Evolutionary conservation across 371 early-diverging fungal species (phyloP).

Genomic region (Mucor sp.): DNA sequence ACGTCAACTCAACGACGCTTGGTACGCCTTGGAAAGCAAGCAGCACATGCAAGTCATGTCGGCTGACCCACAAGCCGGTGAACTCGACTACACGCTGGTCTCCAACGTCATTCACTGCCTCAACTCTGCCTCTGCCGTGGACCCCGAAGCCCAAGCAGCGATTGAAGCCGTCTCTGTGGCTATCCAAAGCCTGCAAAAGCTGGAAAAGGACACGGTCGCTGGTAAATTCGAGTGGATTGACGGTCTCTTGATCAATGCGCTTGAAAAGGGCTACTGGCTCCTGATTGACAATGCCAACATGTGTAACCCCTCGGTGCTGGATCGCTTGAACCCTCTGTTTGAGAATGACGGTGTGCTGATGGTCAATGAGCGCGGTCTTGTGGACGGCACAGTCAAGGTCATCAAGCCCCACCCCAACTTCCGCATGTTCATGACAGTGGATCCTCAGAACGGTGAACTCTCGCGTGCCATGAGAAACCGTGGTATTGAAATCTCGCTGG

Average conservation of each 20-base stretch:
- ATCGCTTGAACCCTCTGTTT: conserved; percentile 92
- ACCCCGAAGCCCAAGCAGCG: conserved; percentile 16
- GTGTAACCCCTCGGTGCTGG: conserved; percentile 94
- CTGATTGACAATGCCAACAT: conserved; percentile 99
- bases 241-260: conserved; percentile 92
- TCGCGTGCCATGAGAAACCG: conserved; percentile 98
- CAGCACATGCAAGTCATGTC: conserved; percentile 27
- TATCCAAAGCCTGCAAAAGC: conserved; percentile 37
- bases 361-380: conserved; percentile 90
- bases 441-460: conserved; percentile 92
- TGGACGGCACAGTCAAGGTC: conserved; percentile 78
- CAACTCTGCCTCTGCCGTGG: conserved; percentile 23
- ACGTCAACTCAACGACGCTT: conserved; percentile 44
- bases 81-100: conserved; percentile 41
- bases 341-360: conserved; percentile 90
- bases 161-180: conserved; percentile 16
- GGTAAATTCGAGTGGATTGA: conserved; percentile 97
- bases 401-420: conserved; percentile 95
- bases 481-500: conserved; percentile 83
- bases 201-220: conserved; percentile 61
- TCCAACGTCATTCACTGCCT: conserved; percentile 35
- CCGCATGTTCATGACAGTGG: conserved; percentile 98
- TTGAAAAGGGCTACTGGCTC: conserved; percentile 97
- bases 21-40: conserved; percentile 43
- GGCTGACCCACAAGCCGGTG: conserved; percentile 16